Evolutionary conservation across 176 grass and related monocot species (phyloP), one percentile per base, ranked within the genome.

Genomic region (Melocanna baccifera): DNA sequence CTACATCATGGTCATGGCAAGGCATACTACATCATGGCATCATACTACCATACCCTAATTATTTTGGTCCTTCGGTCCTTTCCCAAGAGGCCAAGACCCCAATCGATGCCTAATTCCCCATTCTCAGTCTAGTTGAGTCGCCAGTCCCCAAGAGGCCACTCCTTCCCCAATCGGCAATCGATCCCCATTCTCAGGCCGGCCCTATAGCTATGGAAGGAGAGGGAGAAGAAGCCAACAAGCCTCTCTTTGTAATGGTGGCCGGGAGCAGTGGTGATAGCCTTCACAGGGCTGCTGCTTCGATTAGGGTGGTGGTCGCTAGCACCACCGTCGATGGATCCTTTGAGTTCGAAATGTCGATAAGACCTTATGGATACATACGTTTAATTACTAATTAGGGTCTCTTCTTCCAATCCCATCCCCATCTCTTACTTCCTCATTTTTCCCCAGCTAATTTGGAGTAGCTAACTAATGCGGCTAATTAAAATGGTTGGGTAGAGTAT

Each of bases 291-390:
- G 3, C 43, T 50, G 90, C 86, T 26, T 87, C 89, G 0, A 41
- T 88, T 52, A 32, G 55, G 61, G 78, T 83, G 72, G 88, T 93
- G 34, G 88, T 93, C 23, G 51, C 52, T 32, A 90, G 88, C 91
- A 93, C 88, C 72, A 72, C 91, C 12, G 91, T 92, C 51, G 86
- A 71, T 74, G 88, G 91, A 47, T 93, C 91, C 77, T 93, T 93
- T 16, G 91, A 78, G 73, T 93, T 93, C 71, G 91, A 78, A 45
- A 85, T 87, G 25, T 90, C 91, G 72, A 85, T 93, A 87, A 41
- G 50, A 51, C 6, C 42, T 47, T 40, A 28, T 43, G 45, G 45
- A 47, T 15, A 43, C 13, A 16, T 28, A 23, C 1, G 2, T 12
- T 47, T 47, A 47, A 47, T 47, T n/a, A n/a, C 9, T 13, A 12